Evolutionary conservation across 1,139 yeast genomes (phyloP), one percentile per base, ranked within the genome.

Genomic region (Magnusiomyces tetraspermus): DNA sequence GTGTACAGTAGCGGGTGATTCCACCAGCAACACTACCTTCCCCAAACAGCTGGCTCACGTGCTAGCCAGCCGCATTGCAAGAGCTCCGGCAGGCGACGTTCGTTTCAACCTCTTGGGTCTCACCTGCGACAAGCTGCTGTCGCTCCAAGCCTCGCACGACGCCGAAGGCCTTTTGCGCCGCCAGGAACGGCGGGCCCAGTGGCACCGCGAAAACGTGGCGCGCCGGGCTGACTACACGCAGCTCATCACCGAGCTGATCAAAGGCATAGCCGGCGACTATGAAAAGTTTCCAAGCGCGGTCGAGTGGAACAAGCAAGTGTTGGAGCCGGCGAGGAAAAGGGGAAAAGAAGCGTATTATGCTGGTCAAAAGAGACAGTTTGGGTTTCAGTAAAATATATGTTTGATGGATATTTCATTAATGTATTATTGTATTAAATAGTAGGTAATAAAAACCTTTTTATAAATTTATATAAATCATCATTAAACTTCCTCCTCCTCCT

Each of bases 71-170:
- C 69, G 86, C 51, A 76, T 82, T 8, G 59, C 66, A 15, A 70
- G 72, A 53, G 78, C 78, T 57, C 74, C 74, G 2, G 65, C 61
- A 10, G 68, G 71, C 36, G 85, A 81, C 61, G 68, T 80, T 57
- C 71, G 84, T 49, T 82, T 82, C 63, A 79, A 83, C n/a, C 68
- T 80, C 48, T 66, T 81, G 49, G 85, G 79, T 0, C 70, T 82
- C 38, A 76, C 83, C 31, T 71, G 73, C 53, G 79, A 82, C 61
- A 76, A 74, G 59, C 70, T 82, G 52, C 64, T 69, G 42, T 65
- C 69, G 26, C 70, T 68, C 28, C 59, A 64, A 52, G 65, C 64
- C 10, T 60, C 66, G 21, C 77, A 77, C 11, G 82, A 80, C 58
- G 63, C 64, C 2, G 67, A 60, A n/a, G 67, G 67, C 1, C 51